Percentiles rank a stretch among this genome's conserved stretches.
These are phyloP conservation scores for Aspergillus funiculosus DNA, from an alignment of 495 filamentous ascomycete species.

Conservation along the genomic window DNA sequence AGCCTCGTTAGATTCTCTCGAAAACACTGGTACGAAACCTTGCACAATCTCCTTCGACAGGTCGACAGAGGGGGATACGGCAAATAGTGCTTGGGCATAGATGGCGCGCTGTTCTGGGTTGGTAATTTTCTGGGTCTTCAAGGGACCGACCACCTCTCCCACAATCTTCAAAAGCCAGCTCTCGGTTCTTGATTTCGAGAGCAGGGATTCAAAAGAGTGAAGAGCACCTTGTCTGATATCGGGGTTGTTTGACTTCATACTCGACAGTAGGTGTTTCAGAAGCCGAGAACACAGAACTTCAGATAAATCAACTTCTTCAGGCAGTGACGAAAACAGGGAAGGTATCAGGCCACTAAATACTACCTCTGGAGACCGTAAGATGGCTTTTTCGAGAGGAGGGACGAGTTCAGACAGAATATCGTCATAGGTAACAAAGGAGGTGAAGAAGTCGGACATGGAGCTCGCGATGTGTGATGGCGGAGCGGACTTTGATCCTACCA, in stretches of 20 bases:
- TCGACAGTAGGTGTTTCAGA: slow-evolving; percentile 78
- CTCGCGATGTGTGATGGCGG: slow-evolving; percentile 66
- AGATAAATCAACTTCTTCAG: slow-evolving; percentile 68
- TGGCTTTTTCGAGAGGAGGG: slow-evolving; percentile 78
- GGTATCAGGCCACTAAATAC: slow-evolving; percentile 71
- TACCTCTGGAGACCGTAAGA: slow-evolving; percentile 85
- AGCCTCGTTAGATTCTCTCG: slow-evolving; percentile 81
- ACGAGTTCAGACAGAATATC: slow-evolving; percentile 71
- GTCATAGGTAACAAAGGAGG: slow-evolving; percentile 62
- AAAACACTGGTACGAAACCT: slow-evolving; percentile 55
- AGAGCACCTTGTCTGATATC: slow-evolving; percentile 69
- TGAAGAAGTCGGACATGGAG: slow-evolving; percentile 79
- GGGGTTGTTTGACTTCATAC: slow-evolving; percentile 81
- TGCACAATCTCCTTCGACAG: slow-evolving; percentile 60
- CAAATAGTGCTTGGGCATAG: slow-evolving; percentile 69
- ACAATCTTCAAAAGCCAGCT: slow-evolving; percentile 55
- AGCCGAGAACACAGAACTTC: slow-evolving; percentile 61
- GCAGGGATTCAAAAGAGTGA: slow-evolving; percentile 61
- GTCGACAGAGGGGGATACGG: slow-evolving; percentile 50
- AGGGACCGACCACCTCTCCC: slow-evolving; percentile 67
- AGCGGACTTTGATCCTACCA: slow-evolving; percentile 69
- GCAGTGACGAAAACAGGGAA: slow-evolving; percentile 61
- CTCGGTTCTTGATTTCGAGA: slow-evolving; percentile 51
- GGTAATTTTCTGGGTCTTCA: slow-evolving; percentile 76
- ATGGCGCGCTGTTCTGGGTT: slow-evolving; percentile 73